Evolutionary conservation across 2,329 filamentous ascomycete genomes (phyloP).

Genomic region (Alternaria alternata): DNA sequence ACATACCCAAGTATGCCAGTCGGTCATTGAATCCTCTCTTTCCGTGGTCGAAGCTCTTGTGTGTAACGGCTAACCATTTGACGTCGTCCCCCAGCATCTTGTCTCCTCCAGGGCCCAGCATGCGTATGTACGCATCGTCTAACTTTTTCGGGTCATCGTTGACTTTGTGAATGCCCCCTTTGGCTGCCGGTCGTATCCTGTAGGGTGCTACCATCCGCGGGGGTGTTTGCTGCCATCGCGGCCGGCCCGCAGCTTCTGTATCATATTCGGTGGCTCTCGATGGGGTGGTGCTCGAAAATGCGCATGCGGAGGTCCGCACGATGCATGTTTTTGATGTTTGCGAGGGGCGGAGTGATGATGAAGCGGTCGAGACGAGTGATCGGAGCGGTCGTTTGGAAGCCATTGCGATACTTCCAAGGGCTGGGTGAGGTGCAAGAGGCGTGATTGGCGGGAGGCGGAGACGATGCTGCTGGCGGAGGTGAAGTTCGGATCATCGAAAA

Average conservation of each 20-base stretch:
- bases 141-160: slow-evolving; percentile 79
- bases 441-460: slow-evolving; percentile 17
- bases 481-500: slow-evolving; percentile 41
- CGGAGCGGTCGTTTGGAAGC: slow-evolving; percentile 58
- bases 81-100: slow-evolving; percentile 84
- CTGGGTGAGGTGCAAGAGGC: slow-evolving; percentile 24
- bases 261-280: slow-evolving; percentile 40
- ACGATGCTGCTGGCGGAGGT: slow-evolving; percentile 20
- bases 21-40: slow-evolving; percentile 93
- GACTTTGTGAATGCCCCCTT: slow-evolving; percentile 68
- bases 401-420: slow-evolving; percentile 48
- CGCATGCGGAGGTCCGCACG: slow-evolving; percentile 48
- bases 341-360: slow-evolving; percentile 37
- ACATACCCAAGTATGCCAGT: slow-evolving; percentile 82
- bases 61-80: slow-evolving; percentile 96
- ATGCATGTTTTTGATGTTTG: slow-evolving; percentile 33
- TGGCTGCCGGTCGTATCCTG: slow-evolving; percentile 65
- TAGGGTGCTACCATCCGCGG: slow-evolving; percentile 57
- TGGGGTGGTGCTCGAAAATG: slow-evolving; percentile 42
- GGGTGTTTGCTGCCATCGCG: slow-evolving; percentile 62
- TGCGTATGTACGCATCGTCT: slow-evolving; percentile 77
- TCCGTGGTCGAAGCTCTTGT: slow-evolving; percentile 98
- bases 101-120: slow-evolving; percentile 78
- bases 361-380: slow-evolving; percentile 37
- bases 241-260: slow-evolving; percentile 44